A percentile compares a stretch with the other conserved stretches of the same genome.
phyloP scores from a whole-genome alignment of 306 rosid species.

The Trichosanthes truncata region DNA sequence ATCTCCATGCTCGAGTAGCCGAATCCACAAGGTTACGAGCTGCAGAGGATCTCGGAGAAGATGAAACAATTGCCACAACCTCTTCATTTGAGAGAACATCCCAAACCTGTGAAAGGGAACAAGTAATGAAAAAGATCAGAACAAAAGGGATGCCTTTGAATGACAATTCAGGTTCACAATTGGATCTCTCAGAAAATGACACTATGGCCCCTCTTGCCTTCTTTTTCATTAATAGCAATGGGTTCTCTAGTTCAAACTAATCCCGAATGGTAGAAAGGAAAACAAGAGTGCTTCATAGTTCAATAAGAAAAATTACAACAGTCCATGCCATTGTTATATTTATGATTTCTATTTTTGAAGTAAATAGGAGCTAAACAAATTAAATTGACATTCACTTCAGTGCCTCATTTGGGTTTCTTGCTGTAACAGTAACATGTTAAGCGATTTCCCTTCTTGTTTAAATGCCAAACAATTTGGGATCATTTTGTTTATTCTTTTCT shows the following conservation, averaged over 20 bases:
- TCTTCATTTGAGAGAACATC: conserved; percentile 71
- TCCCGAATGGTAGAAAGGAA: neutral
- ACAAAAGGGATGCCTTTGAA: neutral
- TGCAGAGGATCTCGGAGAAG: conserved; percentile 38
- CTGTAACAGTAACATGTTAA: neutral
- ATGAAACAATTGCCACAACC: conserved; percentile 56
- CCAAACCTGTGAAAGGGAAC: conserved; percentile 47
- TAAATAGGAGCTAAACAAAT: neutral
- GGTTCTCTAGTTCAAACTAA: neutral
- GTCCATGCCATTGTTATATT: neutral
- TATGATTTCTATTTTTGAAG: neutral
- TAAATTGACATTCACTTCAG: neutral
- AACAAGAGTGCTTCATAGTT: neutral
- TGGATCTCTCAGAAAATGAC: neutral
- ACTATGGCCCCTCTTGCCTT: neutral
- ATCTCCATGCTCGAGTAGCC: conserved; percentile 59
- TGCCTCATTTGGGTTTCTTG: neutral
- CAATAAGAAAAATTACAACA: neutral
- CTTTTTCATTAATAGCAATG: neutral
- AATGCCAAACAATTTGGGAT: neutral
- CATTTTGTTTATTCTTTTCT: neutral
- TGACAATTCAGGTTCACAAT: neutral
- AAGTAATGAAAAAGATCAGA: neutral
- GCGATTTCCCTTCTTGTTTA: neutral
- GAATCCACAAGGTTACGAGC: conserved; percentile 51